Evolutionary conservation across 495 filamentous ascomycete species (phyloP).

Genomic region (Aspergillus olivimuriae): DNA sequence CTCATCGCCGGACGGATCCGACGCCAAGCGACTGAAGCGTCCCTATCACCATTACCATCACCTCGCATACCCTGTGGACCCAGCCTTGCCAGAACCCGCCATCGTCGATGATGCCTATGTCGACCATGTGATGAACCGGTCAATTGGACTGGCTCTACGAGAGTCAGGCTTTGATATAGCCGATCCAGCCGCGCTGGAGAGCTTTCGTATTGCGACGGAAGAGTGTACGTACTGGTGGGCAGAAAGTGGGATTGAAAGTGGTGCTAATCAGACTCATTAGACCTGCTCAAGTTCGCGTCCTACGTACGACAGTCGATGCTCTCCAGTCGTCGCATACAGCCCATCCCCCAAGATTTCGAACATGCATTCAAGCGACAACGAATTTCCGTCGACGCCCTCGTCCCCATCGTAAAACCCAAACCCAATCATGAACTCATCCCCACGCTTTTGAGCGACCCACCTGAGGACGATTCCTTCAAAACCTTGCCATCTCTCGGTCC

Average conservation of each 20-base stretch:
- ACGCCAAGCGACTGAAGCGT: conserved; percentile 40
- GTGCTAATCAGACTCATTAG: conserved; percentile 30
- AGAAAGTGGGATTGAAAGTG: conserved; percentile 1
- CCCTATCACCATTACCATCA: conserved; percentile 43
- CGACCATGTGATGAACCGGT: conserved; percentile 49
- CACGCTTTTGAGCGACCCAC: conserved; percentile 40
- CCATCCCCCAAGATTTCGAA: conserved; percentile 65
- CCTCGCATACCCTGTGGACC: conserved; percentile 22
- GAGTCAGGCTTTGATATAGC: conserved; percentile 54
- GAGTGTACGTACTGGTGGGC: conserved; percentile 47
- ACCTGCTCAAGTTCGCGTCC: conserved; percentile 51
- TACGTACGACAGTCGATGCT: conserved; percentile 57
- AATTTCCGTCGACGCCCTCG: conserved; percentile 33
- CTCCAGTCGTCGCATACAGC: conserved; percentile 50
- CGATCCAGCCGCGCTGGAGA: conserved; percentile 51
- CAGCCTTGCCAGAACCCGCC: conserved; percentile 29
- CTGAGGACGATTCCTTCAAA: conserved; percentile 34
- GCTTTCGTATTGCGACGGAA: conserved; percentile 50
- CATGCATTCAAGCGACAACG: conserved; percentile 45
- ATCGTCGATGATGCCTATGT: conserved; percentile 39
- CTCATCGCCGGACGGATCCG: conserved; percentile 21
- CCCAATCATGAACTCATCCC: conserved; percentile 24
- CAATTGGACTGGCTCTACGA: conserved; percentile 47
- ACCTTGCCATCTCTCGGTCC: conserved; percentile 44
- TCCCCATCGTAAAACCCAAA: conserved; percentile 31